Base-by-base conservation (phyloP, 768 basidiomycete species). In the Kwoniella sp. region DNA sequence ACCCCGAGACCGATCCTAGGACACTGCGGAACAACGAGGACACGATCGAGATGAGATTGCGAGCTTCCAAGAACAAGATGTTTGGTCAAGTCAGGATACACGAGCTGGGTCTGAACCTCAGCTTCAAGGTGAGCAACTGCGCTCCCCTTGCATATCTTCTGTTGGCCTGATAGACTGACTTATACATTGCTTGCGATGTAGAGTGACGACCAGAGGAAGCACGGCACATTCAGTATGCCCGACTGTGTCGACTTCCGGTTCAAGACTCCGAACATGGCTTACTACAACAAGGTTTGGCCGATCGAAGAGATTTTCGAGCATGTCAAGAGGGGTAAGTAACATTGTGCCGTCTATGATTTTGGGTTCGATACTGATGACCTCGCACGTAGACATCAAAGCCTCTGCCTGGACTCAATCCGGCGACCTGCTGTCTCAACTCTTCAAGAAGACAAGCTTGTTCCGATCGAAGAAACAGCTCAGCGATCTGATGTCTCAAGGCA, bases 191-290 rank as follows among this genome's bases (percentile, higher is more conserved):
- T 17, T 23, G 41, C 4, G 8, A 4, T 22, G n/a, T 65, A 82
- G 75, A 73, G 73, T 61, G 73, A 73, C 59, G 75, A 73, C 38
- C 38, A 48, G 28, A 71, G 63, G 54, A 68, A 66, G 48, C 64
- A 66, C 23, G 34, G 56, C 23, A 53, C 54, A 4, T 64, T 67
- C 52, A 61, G 55, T 53, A 57, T 84, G 26, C 81, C 82, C 1
- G 80, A 84, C 61, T 63, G 82, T 67, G 89, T 89, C 59, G 92
- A 92, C 17, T 90, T 96, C 75, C 88, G 90, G 59, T 91, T 93
- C 77, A 86, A 86, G 66, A 92, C 91, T 4, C 87, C 91, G 34
- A 86, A 87, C 56, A 83, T 95, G 47, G 88, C 90, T 71, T 93
- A 90, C 26, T 56, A 64, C 25, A 74, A 77, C 67, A 78, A 79